phyloP scores from a whole-genome alignment of 169 alveolate species.

The Amoebophrya sp. region DNA sequence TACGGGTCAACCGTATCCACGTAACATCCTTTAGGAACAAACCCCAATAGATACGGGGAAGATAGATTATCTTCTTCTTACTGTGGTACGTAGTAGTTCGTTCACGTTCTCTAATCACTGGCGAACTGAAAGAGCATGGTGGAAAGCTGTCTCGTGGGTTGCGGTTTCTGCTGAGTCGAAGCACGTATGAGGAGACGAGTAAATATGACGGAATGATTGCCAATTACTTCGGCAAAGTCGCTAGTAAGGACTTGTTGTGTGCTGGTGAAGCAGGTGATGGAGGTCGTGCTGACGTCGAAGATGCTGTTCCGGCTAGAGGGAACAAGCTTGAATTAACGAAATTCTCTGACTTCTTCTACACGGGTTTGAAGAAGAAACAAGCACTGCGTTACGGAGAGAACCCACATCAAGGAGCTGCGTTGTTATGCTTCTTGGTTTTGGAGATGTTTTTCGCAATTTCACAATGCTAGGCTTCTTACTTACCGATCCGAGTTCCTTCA shows the following conservation, averaged over 20 bases:
- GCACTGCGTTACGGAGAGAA: neutral
- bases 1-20: no score
- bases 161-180: neutral
- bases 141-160: neutral
- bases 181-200: neutral
- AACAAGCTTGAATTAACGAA: neutral
- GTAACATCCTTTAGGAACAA: no score
- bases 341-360: neutral
- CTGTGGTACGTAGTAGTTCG: no score
- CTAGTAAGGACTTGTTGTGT: neutral
- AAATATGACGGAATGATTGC: neutral
- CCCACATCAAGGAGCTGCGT: constrained; percentile 5
- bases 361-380: neutral
- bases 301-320: no score
- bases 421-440: no score
- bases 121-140: neutral
- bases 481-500: no score
- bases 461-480: no score
- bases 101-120: no score
- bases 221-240: neutral
- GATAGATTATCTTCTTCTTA: no score
- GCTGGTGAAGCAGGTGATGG: neutral
- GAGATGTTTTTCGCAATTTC: no score
- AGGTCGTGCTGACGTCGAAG: neutral
- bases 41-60: no score